phyloP scores from a whole-genome alignment of 78 protist genomes.

The Polysphondylium violaceum region DNA sequence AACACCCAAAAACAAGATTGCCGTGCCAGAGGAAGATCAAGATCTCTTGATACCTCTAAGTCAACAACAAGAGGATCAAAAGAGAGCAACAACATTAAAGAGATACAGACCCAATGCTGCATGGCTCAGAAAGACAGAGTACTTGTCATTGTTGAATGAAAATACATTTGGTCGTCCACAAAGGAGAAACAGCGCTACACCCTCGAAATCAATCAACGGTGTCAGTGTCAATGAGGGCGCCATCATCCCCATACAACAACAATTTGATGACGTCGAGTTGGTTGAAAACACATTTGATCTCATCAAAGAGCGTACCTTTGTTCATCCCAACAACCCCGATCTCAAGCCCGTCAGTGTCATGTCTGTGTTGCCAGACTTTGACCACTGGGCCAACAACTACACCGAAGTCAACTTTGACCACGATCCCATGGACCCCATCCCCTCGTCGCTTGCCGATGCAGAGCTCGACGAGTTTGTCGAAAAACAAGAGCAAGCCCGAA shows the following conservation, averaged over 20 bases:
- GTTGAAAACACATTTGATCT: constrained; percentile 58
- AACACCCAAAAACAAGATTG: constrained; percentile 4
- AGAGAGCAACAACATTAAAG: background rate
- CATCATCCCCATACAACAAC: background rate
- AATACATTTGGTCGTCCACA: constrained; percentile 39
- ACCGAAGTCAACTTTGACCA: constrained; percentile 55
- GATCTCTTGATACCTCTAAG: constrained; percentile 15
- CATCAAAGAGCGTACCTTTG: constrained; percentile 14
- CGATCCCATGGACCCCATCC: constrained; percentile 53
- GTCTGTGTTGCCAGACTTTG: constrained; percentile 70
- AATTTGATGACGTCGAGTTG: background rate
- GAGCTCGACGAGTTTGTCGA: background rate
- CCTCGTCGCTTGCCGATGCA: background rate
- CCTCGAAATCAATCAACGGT: too few species aligned
- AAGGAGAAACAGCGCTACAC: background rate
- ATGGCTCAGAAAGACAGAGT: constrained; percentile 71
- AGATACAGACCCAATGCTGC: constrained; percentile 39
- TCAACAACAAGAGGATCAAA: constrained; percentile 19
- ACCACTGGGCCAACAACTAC: constrained; percentile 47
- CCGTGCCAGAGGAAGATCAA: constrained; percentile 25
- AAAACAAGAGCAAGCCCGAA: background rate
- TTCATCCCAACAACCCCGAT: constrained; percentile 58
- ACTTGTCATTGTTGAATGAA: constrained; percentile 26
- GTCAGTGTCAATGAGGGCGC: too few species aligned
- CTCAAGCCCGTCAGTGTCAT: constrained; percentile 29